Evolutionary conservation across 1,284 basidiomycete species (phyloP).

Genomic region (Ceratobasidium sp.): DNA sequence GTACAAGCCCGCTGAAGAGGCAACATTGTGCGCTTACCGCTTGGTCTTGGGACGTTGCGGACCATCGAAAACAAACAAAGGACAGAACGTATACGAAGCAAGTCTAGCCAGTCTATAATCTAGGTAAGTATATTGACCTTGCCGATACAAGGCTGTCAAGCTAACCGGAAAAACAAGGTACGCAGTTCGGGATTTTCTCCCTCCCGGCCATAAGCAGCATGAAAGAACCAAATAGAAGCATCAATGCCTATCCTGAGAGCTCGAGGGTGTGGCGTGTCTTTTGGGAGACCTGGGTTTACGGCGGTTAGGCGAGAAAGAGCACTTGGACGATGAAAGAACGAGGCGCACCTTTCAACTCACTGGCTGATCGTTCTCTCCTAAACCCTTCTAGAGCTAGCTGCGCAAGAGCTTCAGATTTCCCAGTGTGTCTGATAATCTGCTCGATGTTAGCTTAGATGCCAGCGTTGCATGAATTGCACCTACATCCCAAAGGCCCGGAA

Average conservation of each 20-base stretch:
- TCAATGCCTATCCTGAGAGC: slow-evolving; percentile 28
- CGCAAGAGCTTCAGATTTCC: slow-evolving; percentile 42
- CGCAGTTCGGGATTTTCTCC: slow-evolving; percentile 57
- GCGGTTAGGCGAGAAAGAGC: slow-evolving; percentile 5
- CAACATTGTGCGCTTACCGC: slow-evolving; percentile 43
- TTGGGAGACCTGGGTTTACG: background rate
- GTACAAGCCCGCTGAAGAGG: background rate
- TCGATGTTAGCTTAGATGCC: background rate
- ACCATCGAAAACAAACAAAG: slow-evolving; percentile 95
- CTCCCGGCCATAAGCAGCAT: slow-evolving; percentile 50
- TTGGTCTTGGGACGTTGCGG: slow-evolving; percentile 83
- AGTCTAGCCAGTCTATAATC: slow-evolving; percentile 58
- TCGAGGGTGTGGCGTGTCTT: slow-evolving; percentile 12
- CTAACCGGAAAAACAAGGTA: slow-evolving; percentile 56
- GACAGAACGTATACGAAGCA: slow-evolving; percentile 78
- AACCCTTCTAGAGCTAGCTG: slow-evolving; percentile 47
- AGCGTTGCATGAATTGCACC: slow-evolving; percentile 37
- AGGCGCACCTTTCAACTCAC: slow-evolving; percentile 49
- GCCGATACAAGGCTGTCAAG: background rate
- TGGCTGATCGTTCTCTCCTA: slow-evolving; percentile 46
- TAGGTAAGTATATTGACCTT: background rate
- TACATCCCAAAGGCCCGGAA: slow-evolving; percentile 53
- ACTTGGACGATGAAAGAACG: background rate
- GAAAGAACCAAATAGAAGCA: slow-evolving; percentile 53
- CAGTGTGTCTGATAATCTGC: slow-evolving; percentile 43